Base-by-base conservation (phyloP, 148 eudicot genomes). In the Mesembryanthemum crystallinum region DNA sequence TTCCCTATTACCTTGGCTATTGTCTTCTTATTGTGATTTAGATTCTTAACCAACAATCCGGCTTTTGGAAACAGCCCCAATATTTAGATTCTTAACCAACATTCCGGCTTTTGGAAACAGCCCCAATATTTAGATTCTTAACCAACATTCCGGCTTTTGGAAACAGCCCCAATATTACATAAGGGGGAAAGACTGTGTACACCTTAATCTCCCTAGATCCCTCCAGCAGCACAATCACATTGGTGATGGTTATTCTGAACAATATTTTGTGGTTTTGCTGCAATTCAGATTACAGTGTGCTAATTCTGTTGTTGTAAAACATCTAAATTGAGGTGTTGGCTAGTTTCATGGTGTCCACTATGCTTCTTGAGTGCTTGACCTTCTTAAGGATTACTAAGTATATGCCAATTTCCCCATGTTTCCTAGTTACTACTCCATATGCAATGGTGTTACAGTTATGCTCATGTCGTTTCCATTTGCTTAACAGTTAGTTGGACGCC, bases 401-500 rank as follows among this genome's bases (percentile, higher is more conserved):
- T 7, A 2, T 0, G 5, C 12, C 23, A 25, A 18, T 39, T 28
- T 29, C 20, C 43, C 28, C 52, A 5, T 45, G 14, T 29, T 73
- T 28, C 17, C 55, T 69, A 8, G n/a, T 21, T 7, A 35, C 21
- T 17, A 28, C 37, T 24, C 33, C 24, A 29, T 35, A 35, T 30
- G n/a, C 66, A 0, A 7, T 57, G 37, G 12, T 69, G 54, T 35
- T 28, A 6, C n/a, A 6, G 39, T 35, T 2, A 35, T 3, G 47
- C 69, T 81, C 54, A 54, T 69, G 15, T 42, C 29, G 1, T 14
- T 65, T 79, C 70, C 60, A 61, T 69, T 33, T 64, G 68, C 51
- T 81, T 77, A 55, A 70, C 82, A 95, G 97, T 65, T 95, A 85
- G 92, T 95, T 69, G 96, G 97, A 27, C 87, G 98, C 77, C 91